Evolutionary conservation across 352 stramenopile species (phyloP), one percentile per base, ranked within the genome.

Genomic region (Phytophthora foliorum): DNA sequence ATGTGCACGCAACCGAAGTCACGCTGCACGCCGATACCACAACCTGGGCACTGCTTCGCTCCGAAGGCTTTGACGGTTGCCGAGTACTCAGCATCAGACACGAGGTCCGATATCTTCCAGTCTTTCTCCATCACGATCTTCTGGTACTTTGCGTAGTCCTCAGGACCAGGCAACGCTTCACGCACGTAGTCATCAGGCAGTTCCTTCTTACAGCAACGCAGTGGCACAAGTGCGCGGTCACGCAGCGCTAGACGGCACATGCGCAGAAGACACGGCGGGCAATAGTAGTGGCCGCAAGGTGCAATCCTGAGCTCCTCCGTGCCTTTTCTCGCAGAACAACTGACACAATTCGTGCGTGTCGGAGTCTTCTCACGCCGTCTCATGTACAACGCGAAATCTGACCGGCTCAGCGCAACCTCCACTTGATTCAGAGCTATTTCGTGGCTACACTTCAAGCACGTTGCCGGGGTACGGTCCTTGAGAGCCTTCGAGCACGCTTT

Each of bases 1-100:
- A 94, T 94, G 74, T 94, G 84, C 17, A 94, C 66, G 54, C 86
- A 94, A n/a, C 86, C 86, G 60, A 81, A 82, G 64, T 89, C 83
- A 48, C 84, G 82, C 56, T 89, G 69, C 27, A 94, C 82, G 36
- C 86, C 86, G 13, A 94, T 79, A 16, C 86, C 86, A 59, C 86
- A 94, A 22, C 80, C 86, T 1, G 86, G 84, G 45, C 86, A 94
- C 45, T 93, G 86, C 59, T 94, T 94, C 0, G 71, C 84, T 16
- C 85, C 82, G 3, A 88, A 21, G 4, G 41, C 25, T 31, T 51
- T 50, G 10, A 94, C 82, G 11, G 64, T 77, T 6, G 62, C 45
- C 9, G 80, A 63, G 65, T 94, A 94, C 56, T 92, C 84, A 25
- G 61, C 59, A 62, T 94, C 86, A 7, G 82, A 91, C 41, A 72